Base-by-base conservation (phyloP, 176 grass and related monocot genomes). In the Triticum turgidum region DNA sequence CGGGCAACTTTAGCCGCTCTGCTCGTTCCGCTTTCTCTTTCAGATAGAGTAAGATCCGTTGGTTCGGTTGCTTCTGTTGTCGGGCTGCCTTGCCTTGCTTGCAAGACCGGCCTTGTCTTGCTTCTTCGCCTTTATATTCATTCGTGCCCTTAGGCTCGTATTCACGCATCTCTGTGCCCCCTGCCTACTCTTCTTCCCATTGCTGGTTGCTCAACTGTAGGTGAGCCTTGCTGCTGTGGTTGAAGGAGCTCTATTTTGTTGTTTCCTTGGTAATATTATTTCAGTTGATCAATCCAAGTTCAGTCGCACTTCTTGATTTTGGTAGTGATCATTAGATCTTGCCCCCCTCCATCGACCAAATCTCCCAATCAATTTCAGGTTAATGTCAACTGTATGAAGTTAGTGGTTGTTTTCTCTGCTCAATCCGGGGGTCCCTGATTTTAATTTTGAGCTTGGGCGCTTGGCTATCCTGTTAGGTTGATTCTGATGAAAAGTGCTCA, bases 41-140 rank as follows among this genome's bases (percentile, higher is more conserved):
- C 73, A 5, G 73, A 74, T 74, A 85, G 12, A 34, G 61, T 35
- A 34, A 35, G 69, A 61, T 89, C 21, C 69, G 72, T 49, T 74
- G 13, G 42, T 85, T 83, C 38, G 18, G 42, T 83, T 85, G 61
- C 61, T 6, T 80, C 65, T 68, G 61, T 29, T 34, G 39, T 0
- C 10, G 74, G 69, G 14, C 64, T 70, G 6, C 38, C 69, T 87
- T 82, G 32, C 33, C 59, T 76, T 68, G 61, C 70, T 69, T 80
- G 67, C 68, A 80, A 85, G 82, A n/a, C 49, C 79, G 33, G 56
- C 21, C 11, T n/a, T 77, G 30, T 56, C 61, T 13, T 20, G 20
- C 61, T 78, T 83, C 56, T 37, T 54, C 47, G 39, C 24, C 30
- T 59, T 22, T 84, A 11, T 15, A 52, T 52, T 17, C 49, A 65